Evolutionary conservation across 371 early-diverging fungal species (phyloP).

Genomic region (Mortierella sp.): DNA sequence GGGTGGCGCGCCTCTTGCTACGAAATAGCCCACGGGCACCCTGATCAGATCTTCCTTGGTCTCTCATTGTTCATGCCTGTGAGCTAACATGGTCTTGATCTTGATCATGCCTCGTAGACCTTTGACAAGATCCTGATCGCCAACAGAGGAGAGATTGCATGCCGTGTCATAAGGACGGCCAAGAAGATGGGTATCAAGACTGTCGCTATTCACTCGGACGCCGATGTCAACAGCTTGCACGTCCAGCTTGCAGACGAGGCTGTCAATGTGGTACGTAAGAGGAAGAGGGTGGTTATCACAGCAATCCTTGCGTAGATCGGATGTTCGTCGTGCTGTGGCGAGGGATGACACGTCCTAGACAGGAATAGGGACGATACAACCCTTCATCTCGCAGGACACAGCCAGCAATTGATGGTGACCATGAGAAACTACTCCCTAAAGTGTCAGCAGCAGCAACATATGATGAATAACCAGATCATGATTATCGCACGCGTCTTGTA

Average conservation of each 20-base stretch:
- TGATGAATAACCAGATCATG: not conserved
- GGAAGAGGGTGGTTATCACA: no score
- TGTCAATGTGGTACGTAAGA: slow-evolving; percentile 63
- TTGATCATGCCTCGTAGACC: slow-evolving; percentile 41
- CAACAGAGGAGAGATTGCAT: slow-evolving; percentile 97
- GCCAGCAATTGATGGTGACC: no score
- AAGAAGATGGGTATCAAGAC: slow-evolving; percentile 87
- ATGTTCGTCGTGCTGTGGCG: no score
- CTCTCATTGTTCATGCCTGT: not conserved
- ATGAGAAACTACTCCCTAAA: slow-evolving; percentile 2
- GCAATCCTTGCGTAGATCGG: no score
- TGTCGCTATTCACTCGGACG: slow-evolving; percentile 94
- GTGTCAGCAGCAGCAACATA: slow-evolving; percentile 5
- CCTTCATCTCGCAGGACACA: slow-evolving; percentile 3
- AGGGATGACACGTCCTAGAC: no score
- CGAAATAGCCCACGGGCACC: not conserved
- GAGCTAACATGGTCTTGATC: not conserved
- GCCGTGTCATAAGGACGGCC: slow-evolving; percentile 91
- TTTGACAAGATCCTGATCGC: slow-evolving; percentile 97
- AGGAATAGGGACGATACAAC: not conserved
- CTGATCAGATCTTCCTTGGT: not conserved
- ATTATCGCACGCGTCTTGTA: slow-evolving; percentile 10
- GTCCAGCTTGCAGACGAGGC: slow-evolving; percentile 81
- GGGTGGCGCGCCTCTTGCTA: not conserved
- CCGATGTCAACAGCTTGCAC: slow-evolving; percentile 81